Conservation (phyloP, 805 yeast species). For the Wickerhamomyces silvicola region DNA sequence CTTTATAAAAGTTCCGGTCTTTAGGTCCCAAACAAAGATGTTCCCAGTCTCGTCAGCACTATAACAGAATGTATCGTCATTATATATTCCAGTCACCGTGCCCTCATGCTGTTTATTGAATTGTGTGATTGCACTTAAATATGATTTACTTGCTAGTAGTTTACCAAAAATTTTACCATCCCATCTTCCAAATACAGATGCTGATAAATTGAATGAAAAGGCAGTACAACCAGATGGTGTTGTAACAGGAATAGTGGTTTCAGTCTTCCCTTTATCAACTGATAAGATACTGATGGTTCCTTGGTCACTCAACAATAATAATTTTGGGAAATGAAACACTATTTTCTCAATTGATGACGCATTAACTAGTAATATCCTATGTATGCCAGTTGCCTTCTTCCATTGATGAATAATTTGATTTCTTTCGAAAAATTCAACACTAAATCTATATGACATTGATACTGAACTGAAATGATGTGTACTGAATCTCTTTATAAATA, state of each 20-base stretch:
- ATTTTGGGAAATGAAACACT: constrained; percentile 13
- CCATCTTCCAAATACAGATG: constrained; percentile 14
- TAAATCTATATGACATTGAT: constrained; percentile 27
- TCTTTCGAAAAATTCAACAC: constrained; percentile 28
- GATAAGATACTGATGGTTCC: constrained; percentile 12
- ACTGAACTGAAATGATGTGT: constrained; percentile 30
- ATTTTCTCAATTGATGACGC: constrained; percentile 6
- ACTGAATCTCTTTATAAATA: constrained; percentile 25
- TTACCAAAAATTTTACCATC: constrained; percentile 15
- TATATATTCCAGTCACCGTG: constrained; percentile 11
- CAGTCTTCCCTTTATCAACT: constrained; percentile 10
- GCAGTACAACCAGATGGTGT: constrained; percentile 14
- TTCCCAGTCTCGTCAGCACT: constrained; percentile 18
- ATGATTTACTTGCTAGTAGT: constrained; percentile 11
- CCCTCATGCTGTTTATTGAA: constrained; percentile 7
- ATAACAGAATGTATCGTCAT: constrained; percentile 12
- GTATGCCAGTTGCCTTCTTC: constrained; percentile 11
- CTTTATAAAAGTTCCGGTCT: constrained; percentile 4
- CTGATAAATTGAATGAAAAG: constrained; percentile 7
- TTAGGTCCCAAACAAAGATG: constrained; percentile 14
- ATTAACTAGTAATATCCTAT: constrained; percentile 5
- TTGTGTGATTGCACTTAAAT: constrained; percentile 6
- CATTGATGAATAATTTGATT: constrained; percentile 16
- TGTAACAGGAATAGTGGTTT: constrained; percentile 15
- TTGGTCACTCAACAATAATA: constrained; percentile 11